Conservation (phyloP, 2,329 filamentous ascomycete species). For the Cladosporium halotolerans region DNA sequence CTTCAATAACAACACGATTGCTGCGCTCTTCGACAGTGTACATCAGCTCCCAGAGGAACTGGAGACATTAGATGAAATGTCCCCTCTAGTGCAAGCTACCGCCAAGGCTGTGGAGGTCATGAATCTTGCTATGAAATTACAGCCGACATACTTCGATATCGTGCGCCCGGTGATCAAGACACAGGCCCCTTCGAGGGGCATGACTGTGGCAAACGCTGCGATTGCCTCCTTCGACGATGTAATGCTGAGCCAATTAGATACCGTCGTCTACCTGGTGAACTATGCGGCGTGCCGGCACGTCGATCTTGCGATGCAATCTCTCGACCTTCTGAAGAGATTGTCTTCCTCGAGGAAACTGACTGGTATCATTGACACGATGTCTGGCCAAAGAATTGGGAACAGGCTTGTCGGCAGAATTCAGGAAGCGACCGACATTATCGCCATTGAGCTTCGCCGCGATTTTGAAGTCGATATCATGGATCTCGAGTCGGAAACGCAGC, state of each 20-base stretch:
- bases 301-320: conserved; percentile 69
- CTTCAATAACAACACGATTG: conserved; percentile 85
- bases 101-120: conserved; percentile 78
- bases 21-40: conserved; percentile 68
- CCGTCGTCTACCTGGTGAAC: conserved; percentile 76
- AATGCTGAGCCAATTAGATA: conserved; percentile 68
- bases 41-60: conserved; percentile 71
- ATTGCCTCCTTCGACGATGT: conserved; percentile 91
- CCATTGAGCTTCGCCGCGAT: conserved; percentile 77
- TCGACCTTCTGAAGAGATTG: conserved; percentile 78
- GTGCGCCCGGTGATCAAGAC: conserved; percentile 71
- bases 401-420: conserved; percentile 25
- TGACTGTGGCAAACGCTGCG: conserved; percentile 64
- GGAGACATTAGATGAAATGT: conserved; percentile 65
- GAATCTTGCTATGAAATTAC: conserved; percentile 73
- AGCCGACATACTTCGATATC: conserved; percentile 85
- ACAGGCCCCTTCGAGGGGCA: conserved; percentile 53
- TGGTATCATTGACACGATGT: conserved; percentile 58
- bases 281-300: conserved; percentile 83
- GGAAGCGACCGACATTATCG: conserved; percentile 51
- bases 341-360: conserved; percentile 77
- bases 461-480: conserved; percentile 80
- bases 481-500: conserved; percentile 60
- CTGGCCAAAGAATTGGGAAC: conserved; percentile 37
- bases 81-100: conserved; percentile 73